Evolutionary conservation across 352 stramenopile species (phyloP), one percentile per base, ranked within the genome.

Genomic region (Albugo laibachii): DNA sequence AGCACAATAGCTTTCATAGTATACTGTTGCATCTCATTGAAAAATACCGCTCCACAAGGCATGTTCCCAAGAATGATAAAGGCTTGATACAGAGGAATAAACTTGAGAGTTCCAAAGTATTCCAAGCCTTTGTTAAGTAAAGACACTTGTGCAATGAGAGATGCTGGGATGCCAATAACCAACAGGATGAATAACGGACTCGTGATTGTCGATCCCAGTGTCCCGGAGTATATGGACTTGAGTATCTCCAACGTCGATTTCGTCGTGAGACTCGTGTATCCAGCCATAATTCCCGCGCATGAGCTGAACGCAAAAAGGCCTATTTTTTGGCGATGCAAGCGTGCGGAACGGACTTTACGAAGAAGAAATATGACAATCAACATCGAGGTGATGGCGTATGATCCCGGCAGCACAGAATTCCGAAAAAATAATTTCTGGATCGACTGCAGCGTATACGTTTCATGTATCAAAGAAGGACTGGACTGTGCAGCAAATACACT

Each of bases 31-130:
- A 85, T 81, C 50, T 85, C 73, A 45, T 85, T 76, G 63, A 79
- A 83, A 56, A 80, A 85, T 47, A 85, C 60, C 59, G 82, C 72
- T 13, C 73, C 73, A 43, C 73, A 83, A 24, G 66, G 51, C 63
- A 74, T 71, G 50, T 85, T 85, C 45, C 72, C 72, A 0, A 83
- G 57, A 53, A 85, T 85, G 50, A 85, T 83, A 59, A 85, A 85
- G 14, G 72, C 72, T 48, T 85, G 72, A 56, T 85, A 85, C 24
- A 85, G 49, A 52, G 72, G 72, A 50, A 85, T 80, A 48, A 83
- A 85, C 53, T 83, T 79, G 47, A 85, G 66, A 39, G 72, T 85
- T 13, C 72, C 72, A 39, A 83, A 83, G 51, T 69, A 75, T 57
- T 80, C 72, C 45, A 85, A 65, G 0, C 73, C 73, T 24, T 80